Conservation (phyloP, 495 filamentous ascomycete species). For the Collariella sp. region DNA sequence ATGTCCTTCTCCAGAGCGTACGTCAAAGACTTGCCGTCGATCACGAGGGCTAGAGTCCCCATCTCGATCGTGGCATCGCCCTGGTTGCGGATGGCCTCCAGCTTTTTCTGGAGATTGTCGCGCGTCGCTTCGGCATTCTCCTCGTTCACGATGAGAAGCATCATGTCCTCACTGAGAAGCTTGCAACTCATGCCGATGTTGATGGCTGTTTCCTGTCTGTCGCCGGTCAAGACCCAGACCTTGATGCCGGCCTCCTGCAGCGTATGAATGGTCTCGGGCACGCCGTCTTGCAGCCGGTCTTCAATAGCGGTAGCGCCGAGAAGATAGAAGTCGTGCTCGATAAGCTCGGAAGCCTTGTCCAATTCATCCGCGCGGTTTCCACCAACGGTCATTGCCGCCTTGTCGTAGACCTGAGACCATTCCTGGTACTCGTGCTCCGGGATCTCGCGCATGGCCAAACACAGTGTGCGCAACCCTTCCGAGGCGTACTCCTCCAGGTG, state of each 20-base stretch:
- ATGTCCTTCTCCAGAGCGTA: constrained; percentile 89
- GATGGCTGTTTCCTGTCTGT: constrained; percentile 97
- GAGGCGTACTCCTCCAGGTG: constrained; percentile 98
- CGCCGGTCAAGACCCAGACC: constrained; percentile 96
- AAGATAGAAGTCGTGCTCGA: constrained; percentile 84
- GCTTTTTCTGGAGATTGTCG: constrained; percentile 83
- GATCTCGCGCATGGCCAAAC: constrained; percentile 89
- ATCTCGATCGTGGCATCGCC: constrained; percentile 61
- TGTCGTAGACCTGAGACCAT: constrained; percentile 83
- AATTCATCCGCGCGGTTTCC: constrained; percentile 90
- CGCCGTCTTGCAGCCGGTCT: constrained; percentile 92
- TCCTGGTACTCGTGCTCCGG: constrained; percentile 83
- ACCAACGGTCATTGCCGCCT: constrained; percentile 80
- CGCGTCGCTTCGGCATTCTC: constrained; percentile 65
- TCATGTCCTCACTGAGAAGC: constrained; percentile 98
- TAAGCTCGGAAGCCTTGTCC: constrained; percentile 93
- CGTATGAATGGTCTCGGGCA: constrained; percentile 97
- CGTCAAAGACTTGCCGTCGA: constrained; percentile 91
- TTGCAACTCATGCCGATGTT: constrained; percentile 99
- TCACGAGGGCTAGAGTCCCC: constrained; percentile 87
- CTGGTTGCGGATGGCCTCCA: constrained; percentile 77
- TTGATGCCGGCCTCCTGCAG: constrained; percentile 97
- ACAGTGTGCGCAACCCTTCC: constrained; percentile 90
- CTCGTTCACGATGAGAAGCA: constrained; percentile 91
- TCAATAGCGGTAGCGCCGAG: constrained; percentile 97